Conservation (phyloP, 768 basidiomycete genomes). For the Paxillus involutus region DNA sequence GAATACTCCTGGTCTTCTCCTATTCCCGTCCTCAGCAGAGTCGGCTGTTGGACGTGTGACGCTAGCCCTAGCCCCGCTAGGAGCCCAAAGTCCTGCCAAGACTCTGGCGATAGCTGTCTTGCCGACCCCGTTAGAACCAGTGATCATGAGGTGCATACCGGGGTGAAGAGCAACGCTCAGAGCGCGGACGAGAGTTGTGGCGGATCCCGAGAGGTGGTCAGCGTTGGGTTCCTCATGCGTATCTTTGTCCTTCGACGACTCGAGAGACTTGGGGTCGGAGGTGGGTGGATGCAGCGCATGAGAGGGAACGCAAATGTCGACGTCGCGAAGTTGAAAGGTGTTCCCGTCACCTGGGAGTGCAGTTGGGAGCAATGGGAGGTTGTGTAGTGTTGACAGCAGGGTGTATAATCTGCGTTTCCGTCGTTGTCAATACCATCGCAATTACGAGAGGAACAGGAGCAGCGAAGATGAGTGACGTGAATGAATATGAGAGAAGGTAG, state of each 20-base stretch:
- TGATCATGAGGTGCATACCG: conserved; percentile 91
- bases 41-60: conserved; percentile 31
- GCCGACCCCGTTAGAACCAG: conserved; percentile 89
- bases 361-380: conserved; percentile 54
- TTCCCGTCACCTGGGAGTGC: conserved; percentile 33
- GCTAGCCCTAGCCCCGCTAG: conserved; percentile 37
- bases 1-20: conserved; percentile 53
- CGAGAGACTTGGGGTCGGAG: not conserved
- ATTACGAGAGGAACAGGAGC: not conserved
- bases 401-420: conserved; percentile 64
- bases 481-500: not conserved
- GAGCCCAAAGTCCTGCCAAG: conserved; percentile 86
- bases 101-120: conserved; percentile 90
- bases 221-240: conserved; percentile 3
- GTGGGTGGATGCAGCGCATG: not conserved
- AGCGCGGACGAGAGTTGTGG: conserved; percentile 59
- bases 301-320: conserved; percentile 68
- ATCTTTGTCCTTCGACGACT: conserved; percentile 1
- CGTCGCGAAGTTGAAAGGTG: conserved; percentile 62
- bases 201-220: conserved; percentile 19
- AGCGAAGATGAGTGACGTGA: too few relatives aligned
- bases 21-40: conserved; percentile 33
- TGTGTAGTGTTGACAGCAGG: conserved; percentile 82
- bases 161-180: conserved; percentile 61
- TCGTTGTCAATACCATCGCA: not conserved